These are phyloP conservation scores for Periglandula ipomoeae DNA, from an alignment of 2,329 filamentous ascomycete genomes.

Conservation along the genomic window DNA sequence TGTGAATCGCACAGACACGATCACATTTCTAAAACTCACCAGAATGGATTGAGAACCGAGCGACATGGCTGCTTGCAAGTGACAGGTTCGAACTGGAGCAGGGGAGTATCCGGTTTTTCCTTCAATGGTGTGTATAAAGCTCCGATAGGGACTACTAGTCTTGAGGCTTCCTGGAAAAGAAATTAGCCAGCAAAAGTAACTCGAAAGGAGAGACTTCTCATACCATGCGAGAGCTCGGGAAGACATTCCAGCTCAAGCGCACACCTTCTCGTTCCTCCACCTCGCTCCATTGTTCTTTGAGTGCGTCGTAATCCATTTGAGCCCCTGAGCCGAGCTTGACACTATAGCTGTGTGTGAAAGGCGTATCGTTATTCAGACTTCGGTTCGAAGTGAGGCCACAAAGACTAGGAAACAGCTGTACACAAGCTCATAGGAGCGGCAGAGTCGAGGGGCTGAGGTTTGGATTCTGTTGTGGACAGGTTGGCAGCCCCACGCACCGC, in stretches of 20 bases:
- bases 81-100: constrained; percentile 92
- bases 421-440: background rate
- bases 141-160: constrained; percentile 91
- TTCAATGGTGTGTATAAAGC: constrained; percentile 93
- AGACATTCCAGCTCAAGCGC: constrained; percentile 96
- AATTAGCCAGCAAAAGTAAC: constrained; percentile 1
- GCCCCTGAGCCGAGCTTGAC: background rate
- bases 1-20: background rate
- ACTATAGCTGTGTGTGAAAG: background rate
- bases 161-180: constrained; percentile 67
- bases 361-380: background rate
- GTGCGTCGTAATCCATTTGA: constrained; percentile 79
- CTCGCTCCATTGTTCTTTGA: constrained; percentile 95
- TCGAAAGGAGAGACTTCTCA: constrained; percentile 18
- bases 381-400: background rate
- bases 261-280: constrained; percentile 95
- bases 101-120: constrained; percentile 80
- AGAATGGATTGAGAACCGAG: constrained; percentile 94
- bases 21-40: constrained; percentile 46
- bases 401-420: background rate
- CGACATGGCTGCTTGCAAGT: constrained; percentile 94
- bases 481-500: constrained; percentile 4
- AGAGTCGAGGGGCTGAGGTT: background rate
- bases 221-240: constrained; percentile 96
- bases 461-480: constrained; percentile 5